A percentile compares a stretch with the other conserved stretches of the same genome.
These are phyloP conservation scores for Fusarium agapanthi DNA, from an alignment of 2,329 filamentous ascomycete genomes.

Conservation along the genomic window DNA sequence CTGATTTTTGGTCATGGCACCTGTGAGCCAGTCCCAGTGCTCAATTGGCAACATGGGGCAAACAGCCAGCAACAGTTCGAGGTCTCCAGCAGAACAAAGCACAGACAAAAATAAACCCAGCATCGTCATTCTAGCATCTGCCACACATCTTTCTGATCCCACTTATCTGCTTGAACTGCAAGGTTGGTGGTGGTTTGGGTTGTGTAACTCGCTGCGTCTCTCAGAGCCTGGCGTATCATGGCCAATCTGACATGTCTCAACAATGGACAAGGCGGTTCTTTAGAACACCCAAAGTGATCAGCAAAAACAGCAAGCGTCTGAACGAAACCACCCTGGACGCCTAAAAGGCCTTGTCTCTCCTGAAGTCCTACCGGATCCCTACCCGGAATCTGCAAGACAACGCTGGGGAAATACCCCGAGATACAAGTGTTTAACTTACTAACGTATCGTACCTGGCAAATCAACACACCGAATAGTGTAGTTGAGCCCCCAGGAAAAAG, in stretches of 20 bases:
- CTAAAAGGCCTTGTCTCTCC: constrained; percentile 16
- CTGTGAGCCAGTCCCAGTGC: not conserved
- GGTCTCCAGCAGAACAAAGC: constrained; percentile 9
- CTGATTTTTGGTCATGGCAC: not conserved
- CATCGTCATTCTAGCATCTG: constrained; percentile 15
- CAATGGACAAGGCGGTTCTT: constrained; percentile 3
- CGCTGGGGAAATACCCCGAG: constrained; percentile 10
- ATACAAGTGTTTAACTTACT: not conserved
- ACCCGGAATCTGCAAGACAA: constrained; percentile 21
- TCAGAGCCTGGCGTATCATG: not conserved
- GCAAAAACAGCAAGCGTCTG: not conserved
- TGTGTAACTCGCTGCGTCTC: constrained; percentile 17
- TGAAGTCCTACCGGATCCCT: constrained; percentile 17
- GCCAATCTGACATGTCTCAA: constrained; percentile 3
- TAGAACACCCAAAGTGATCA: not conserved
- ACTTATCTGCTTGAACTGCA: constrained; percentile 17
- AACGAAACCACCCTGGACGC: constrained; percentile 18
- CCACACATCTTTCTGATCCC: constrained; percentile 17
- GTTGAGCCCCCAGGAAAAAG: not conserved
- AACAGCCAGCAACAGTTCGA: not conserved
- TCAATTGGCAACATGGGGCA: constrained; percentile 14
- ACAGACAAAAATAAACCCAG: constrained; percentile 17
- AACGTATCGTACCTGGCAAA: not conserved
- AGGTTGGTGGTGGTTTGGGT: not conserved
- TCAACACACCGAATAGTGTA: constrained; percentile 3